Evolutionary conservation across 2,329 filamentous ascomycete genomes (phyloP).

Genomic region (Albifimbria verrucaria): DNA sequence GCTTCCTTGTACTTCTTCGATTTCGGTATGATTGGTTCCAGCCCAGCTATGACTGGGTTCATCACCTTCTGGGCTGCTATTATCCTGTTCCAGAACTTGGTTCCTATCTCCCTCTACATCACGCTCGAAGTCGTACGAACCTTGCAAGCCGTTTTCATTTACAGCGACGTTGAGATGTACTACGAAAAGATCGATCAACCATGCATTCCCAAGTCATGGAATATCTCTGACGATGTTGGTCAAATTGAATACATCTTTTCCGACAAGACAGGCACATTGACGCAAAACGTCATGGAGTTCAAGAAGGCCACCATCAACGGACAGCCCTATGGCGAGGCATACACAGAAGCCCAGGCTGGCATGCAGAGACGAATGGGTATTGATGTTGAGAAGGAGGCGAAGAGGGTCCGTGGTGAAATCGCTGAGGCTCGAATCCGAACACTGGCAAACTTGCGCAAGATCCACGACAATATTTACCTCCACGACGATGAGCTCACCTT

Average conservation of each 20-base stretch:
- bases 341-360: slow-evolving; percentile 93
- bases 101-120: slow-evolving; percentile 97
- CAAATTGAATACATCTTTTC: slow-evolving; percentile 99
- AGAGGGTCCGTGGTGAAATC: slow-evolving; percentile 72
- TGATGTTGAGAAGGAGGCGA: slow-evolving; percentile 77
- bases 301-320: slow-evolving; percentile 97
- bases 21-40: slow-evolving; percentile 75
- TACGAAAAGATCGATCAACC: slow-evolving; percentile 92
- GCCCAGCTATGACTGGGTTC: slow-evolving; percentile 76
- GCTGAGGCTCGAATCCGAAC: slow-evolving; percentile 72
- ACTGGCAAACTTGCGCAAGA: slow-evolving; percentile 66
- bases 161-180: slow-evolving; percentile 95
- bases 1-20: slow-evolving; percentile 82
- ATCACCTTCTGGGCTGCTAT: slow-evolving; percentile 96
- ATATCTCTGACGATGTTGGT: slow-evolving; percentile 95
- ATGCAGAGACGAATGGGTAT: slow-evolving; percentile 92
- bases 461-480: slow-evolving; percentile 88
- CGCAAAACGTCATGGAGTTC: slow-evolving; percentile 99
- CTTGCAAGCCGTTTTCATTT: slow-evolving; percentile 93
- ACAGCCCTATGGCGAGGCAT: slow-evolving; percentile 94
- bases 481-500: slow-evolving; percentile 90
- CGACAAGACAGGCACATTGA: slow-evolving; percentile 94
- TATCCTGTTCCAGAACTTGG: slow-evolving; percentile 97
- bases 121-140: slow-evolving; percentile 90
- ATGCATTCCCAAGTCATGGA: slow-evolving; percentile 97